A percentile compares a stretch with the other conserved stretches of the same genome.
Conservation (phyloP, 1,284 basidiomycete species). For the Fereydounia khargensis region DNA sequence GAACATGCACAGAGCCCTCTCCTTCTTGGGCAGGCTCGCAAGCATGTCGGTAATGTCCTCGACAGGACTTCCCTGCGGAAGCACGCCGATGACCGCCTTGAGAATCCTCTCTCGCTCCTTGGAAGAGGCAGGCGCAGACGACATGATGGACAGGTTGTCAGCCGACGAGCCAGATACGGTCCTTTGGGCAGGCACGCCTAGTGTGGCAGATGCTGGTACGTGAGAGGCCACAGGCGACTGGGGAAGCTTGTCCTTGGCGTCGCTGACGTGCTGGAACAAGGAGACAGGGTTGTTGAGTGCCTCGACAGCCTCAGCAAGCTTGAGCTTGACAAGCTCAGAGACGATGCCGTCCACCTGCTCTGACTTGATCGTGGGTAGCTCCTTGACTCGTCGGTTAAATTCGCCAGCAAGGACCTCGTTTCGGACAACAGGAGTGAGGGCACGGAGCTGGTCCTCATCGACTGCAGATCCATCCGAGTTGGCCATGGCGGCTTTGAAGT, state of each 20-base stretch:
- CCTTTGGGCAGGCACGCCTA: constrained; percentile 6
- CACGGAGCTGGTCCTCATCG: constrained; percentile 68
- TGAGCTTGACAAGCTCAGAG: constrained; percentile 67
- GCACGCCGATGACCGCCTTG: constrained; percentile 60
- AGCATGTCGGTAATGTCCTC: constrained; percentile 67
- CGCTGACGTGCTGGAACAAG: constrained; percentile 66
- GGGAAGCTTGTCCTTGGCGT: constrained; percentile 23
- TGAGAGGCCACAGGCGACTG: constrained; percentile 1
- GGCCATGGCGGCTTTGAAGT: constrained; percentile 37
- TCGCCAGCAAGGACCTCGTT: constrained; percentile 79
- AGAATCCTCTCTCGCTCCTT: constrained; percentile 67
- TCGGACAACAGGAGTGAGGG: constrained; percentile 75
- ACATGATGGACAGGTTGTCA: constrained; percentile 30
- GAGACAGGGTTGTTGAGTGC: constrained; percentile 70
- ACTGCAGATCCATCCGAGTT: constrained; percentile 13
- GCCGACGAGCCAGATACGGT: background rate
- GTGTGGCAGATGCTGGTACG: constrained; percentile 2
- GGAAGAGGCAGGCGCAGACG: constrained; percentile 16
- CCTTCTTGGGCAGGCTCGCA: constrained; percentile 79
- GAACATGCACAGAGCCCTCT: constrained; percentile 84
- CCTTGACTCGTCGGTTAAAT: constrained; percentile 70
- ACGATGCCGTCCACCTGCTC: constrained; percentile 66
- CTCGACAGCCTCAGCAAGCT: constrained; percentile 72
- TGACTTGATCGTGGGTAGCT: constrained; percentile 27
- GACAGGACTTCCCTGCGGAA: constrained; percentile 26